Evolutionary conservation across 1,139 yeast genomes (phyloP).

Genomic region (Tardiomyces blankii): DNA sequence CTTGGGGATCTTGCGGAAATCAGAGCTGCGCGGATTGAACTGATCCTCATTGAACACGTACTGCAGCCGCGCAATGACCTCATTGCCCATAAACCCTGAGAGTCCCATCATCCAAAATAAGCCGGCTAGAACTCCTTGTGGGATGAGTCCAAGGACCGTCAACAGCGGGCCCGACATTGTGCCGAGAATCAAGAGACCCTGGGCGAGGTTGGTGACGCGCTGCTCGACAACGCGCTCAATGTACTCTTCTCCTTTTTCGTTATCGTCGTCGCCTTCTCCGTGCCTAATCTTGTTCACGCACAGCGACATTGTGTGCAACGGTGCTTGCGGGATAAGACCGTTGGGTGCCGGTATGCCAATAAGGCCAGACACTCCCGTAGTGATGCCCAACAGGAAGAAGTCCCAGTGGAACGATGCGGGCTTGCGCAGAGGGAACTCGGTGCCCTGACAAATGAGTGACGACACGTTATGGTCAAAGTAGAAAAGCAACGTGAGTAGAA

Average conservation of each 20-base stretch:
- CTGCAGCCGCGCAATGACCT: slow-evolving; percentile 49
- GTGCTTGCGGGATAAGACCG: slow-evolving; percentile 95
- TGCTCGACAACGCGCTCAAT: slow-evolving; percentile 73
- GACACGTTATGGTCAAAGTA: slow-evolving; percentile 95
- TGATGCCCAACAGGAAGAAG: slow-evolving; percentile 68
- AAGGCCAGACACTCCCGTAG: slow-evolving; percentile 79
- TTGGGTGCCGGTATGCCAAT: slow-evolving; percentile 93
- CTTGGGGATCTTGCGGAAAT: slow-evolving; percentile 21
- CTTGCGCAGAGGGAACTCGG: slow-evolving; percentile 67
- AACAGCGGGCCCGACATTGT: slow-evolving; percentile 87
- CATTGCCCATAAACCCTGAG: slow-evolving; percentile 61
- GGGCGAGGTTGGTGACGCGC: slow-evolving; percentile 69
- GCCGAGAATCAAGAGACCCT: slow-evolving; percentile 73
- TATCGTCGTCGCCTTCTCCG: slow-evolving; percentile 6
- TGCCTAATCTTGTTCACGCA: slow-evolving; percentile 42
- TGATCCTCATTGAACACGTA: slow-evolving; percentile 52
- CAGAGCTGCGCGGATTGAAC: slow-evolving; percentile 23
- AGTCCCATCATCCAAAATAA: slow-evolving; percentile 89
- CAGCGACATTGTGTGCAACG: slow-evolving; percentile 74
- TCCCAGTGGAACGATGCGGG: slow-evolving; percentile 94
- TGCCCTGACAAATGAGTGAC: slow-evolving; percentile 80
- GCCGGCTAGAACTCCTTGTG: slow-evolving; percentile 90
- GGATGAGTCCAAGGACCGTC: slow-evolving; percentile 71
- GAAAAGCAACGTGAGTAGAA: slow-evolving; percentile 70
- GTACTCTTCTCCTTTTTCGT: slow-evolving; percentile 7